Evolutionary conservation across 1,284 basidiomycete species (phyloP).

Genomic region (Trametes hirsuta): DNA sequence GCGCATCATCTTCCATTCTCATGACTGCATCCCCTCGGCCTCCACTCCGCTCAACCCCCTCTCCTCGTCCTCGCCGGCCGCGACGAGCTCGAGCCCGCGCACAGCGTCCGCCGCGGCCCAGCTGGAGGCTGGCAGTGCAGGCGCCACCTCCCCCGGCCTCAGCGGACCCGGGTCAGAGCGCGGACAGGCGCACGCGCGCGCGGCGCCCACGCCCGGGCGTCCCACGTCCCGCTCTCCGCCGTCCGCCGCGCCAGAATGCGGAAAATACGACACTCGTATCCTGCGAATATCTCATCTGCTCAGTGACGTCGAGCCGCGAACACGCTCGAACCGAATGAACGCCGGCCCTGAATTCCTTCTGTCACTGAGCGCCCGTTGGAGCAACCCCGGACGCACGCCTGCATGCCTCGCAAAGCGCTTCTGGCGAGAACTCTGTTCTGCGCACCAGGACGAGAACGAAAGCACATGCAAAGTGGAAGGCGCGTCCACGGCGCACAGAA

Average conservation of each 20-base stretch:
- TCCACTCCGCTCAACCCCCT: conserved; percentile 16
- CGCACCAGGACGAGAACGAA: too few relatives aligned
- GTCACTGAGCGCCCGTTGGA: conserved; percentile 6
- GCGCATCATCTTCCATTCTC: conserved; percentile 31
- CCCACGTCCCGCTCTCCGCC: conserved; percentile 15
- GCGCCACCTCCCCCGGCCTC: conserved; percentile 12
- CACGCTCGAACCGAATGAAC: conserved; percentile 14
- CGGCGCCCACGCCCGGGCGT: conserved; percentile 2
- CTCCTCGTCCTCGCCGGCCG: neutral
- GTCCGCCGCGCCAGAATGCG: neutral
- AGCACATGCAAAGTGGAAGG: conserved; percentile 8
- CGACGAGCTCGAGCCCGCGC: neutral
- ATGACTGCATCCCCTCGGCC: conserved; percentile 25
- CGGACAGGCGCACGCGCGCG: neutral
- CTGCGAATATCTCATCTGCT: neutral
- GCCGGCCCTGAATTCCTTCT: conserved; percentile 15
- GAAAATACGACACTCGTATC: neutral
- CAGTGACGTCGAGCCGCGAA: conserved; percentile 13
- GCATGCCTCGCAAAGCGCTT: neutral
- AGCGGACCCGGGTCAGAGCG: conserved; percentile 11
- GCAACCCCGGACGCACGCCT: conserved; percentile 9
- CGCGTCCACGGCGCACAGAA: conserved; percentile 1
- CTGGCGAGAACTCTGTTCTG: conserved; percentile 4
- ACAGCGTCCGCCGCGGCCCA: neutral
- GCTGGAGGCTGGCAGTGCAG: conserved; percentile 8